A percentile compares a stretch with the other conserved stretches of the same genome.
Evolutionary conservation across 495 filamentous ascomycete species (phyloP).

Genomic region (Neurospora sp.): DNA sequence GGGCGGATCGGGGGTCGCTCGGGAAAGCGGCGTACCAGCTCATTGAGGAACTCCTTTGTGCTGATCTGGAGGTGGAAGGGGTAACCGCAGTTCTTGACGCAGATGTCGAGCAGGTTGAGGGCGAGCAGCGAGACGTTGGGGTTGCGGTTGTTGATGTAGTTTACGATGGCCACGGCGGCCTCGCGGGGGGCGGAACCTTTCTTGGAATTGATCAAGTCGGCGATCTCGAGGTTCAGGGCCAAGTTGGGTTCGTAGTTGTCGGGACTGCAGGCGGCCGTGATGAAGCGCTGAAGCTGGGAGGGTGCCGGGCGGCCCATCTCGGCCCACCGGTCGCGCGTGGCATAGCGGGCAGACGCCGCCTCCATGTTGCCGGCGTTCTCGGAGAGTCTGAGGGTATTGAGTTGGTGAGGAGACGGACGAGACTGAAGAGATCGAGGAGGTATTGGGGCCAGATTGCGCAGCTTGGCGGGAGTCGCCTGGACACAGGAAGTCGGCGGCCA

Average conservation of each 20-base stretch:
- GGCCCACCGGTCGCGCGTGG: slow-evolving; percentile 90
- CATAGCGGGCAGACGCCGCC: slow-evolving; percentile 90
- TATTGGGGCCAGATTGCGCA: neutral
- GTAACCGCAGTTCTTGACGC: slow-evolving; percentile 99
- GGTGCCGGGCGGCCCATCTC: slow-evolving; percentile 66
- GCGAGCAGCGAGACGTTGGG: slow-evolving; percentile 88
- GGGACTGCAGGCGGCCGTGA: slow-evolving; percentile 89
- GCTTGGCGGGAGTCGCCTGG: neutral
- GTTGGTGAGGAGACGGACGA: neutral
- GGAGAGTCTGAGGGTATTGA: neutral
- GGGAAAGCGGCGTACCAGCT: slow-evolving; percentile 91
- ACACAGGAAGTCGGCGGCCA: neutral
- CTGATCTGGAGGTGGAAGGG: slow-evolving; percentile 97
- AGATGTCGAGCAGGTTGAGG: slow-evolving; percentile 89
- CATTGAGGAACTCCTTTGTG: slow-evolving; percentile 98
- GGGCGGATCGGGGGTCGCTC: slow-evolving; percentile 83
- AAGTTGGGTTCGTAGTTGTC: slow-evolving; percentile 97
- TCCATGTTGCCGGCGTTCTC: slow-evolving; percentile 48
- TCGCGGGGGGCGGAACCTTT: slow-evolving; percentile 96
- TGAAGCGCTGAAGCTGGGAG: slow-evolving; percentile 86
- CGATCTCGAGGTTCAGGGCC: slow-evolving; percentile 90
- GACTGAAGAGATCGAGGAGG: neutral
- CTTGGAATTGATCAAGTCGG: slow-evolving; percentile 94
- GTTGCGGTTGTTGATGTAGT: slow-evolving; percentile 91
- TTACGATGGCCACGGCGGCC: slow-evolving; percentile 88